Conservation (phyloP, 1,284 basidiomycete genomes). For the Porogramme epimiltina region DNA sequence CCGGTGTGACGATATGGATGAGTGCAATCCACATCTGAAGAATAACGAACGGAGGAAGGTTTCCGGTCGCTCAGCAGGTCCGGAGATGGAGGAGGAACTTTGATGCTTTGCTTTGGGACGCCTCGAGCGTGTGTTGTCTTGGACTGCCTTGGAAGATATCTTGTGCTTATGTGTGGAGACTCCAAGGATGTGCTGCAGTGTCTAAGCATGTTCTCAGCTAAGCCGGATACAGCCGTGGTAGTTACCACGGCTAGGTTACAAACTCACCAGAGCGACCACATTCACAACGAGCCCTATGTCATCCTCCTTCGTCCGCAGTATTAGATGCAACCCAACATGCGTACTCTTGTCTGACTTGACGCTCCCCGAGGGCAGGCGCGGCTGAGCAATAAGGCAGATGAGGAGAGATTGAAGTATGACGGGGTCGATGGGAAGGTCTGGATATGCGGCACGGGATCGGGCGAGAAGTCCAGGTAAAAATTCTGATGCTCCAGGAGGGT, state of each 20-base stretch:
- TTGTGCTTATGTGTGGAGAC: slow-evolving; percentile 58
- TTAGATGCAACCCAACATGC: slow-evolving; percentile 32
- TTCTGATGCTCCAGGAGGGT: slow-evolving; percentile 49
- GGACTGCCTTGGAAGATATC: slow-evolving; percentile 35
- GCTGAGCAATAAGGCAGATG: slow-evolving; percentile 55
- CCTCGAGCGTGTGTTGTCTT: not conserved
- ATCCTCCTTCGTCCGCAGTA: slow-evolving; percentile 62
- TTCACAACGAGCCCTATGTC: slow-evolving; percentile 56
- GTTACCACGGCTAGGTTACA: too few species aligned
- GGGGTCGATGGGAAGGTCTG: slow-evolving; percentile 56
- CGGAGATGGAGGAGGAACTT: slow-evolving; percentile 2
- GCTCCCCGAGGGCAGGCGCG: slow-evolving; percentile 7
- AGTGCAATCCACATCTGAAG: slow-evolving; percentile 29
- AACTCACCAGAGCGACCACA: slow-evolving; percentile 57
- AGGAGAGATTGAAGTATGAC: slow-evolving; percentile 67
- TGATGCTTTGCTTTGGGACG: not conserved
- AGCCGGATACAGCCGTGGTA: not conserved
- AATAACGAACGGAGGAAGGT: slow-evolving; percentile 60
- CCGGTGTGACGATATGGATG: slow-evolving; percentile 49
- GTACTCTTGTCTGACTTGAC: slow-evolving; percentile 9
- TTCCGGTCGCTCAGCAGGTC: slow-evolving; percentile 23
- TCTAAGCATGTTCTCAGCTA: slow-evolving; percentile 39
- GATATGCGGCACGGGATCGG: slow-evolving; percentile 44
- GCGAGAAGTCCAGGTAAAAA: slow-evolving; percentile 57
- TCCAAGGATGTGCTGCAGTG: slow-evolving; percentile 59